Conservation (phyloP, 148 eudicot species). For the Chenopodium formosanum region DNA sequence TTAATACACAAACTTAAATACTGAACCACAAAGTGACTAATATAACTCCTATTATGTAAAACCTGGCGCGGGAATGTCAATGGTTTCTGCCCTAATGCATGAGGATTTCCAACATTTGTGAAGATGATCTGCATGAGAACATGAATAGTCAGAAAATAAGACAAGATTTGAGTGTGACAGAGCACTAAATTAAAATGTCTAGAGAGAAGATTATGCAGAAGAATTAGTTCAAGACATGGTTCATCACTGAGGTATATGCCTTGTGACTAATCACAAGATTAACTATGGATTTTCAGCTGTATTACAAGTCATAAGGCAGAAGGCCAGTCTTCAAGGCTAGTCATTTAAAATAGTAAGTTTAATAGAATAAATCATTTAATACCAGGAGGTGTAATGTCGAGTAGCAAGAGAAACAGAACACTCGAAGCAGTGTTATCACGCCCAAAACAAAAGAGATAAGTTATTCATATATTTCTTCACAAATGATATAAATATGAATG, state of each 20-base stretch:
- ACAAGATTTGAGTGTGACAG: neutral
- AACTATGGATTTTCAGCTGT: neutral
- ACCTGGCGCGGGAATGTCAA: conserved; percentile 98
- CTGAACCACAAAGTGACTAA: conserved; percentile 4
- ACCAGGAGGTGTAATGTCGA: neutral
- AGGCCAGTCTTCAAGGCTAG: neutral
- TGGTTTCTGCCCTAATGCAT: conserved; percentile 97
- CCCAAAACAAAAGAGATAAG: neutral
- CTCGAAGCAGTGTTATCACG: neutral
- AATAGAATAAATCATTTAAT: neutral
- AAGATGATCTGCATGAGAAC: conserved; percentile 70
- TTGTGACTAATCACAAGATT: neutral
- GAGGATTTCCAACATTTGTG: conserved; percentile 99
- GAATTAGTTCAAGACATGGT: neutral
- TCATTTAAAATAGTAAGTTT: neutral
- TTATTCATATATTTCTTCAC: conserved; percentile 1
- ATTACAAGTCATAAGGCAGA: neutral
- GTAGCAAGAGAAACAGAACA: neutral
- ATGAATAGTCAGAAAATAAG: conserved; percentile 19
- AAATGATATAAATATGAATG: neutral
- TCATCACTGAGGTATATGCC: neutral
- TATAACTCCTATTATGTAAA: conserved; percentile 1
- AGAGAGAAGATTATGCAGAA: neutral
- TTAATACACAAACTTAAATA: conserved; percentile 7
- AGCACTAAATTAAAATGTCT: neutral